A percentile compares a stretch with the other conserved stretches of the same genome.
Conservation (phyloP, 2,329 filamentous ascomycete genomes). For the Biscogniauxia mediterranea region DNA sequence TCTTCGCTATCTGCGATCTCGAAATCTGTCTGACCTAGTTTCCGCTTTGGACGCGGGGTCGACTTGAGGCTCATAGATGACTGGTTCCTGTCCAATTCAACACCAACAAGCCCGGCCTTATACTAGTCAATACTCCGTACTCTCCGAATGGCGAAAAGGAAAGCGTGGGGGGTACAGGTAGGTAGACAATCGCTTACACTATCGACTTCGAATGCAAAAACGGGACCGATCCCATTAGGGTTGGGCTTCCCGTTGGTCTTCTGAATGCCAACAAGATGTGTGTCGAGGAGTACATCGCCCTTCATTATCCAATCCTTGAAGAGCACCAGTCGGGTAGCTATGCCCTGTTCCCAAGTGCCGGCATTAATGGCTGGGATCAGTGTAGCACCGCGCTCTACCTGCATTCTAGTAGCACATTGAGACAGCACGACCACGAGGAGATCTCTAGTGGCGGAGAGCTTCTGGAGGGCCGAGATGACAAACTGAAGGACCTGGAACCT, state of each 20-base stretch:
- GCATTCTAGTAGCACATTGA: constrained; percentile 80
- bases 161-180: constrained; percentile 3
- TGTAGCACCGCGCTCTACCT: constrained; percentile 62
- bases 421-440: constrained; percentile 74
- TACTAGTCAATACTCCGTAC: constrained; percentile 14
- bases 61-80: constrained; percentile 33
- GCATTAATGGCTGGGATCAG: constrained; percentile 74
- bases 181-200: constrained; percentile 36
- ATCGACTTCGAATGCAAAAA: constrained; percentile 50
- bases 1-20: constrained; percentile 62
- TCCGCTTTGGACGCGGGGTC: constrained; percentile 56
- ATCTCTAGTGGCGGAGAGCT: constrained; percentile 69
- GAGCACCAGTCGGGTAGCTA: constrained; percentile 71
- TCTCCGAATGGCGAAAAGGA: neutral
- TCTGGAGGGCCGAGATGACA: constrained; percentile 70
- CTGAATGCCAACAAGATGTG: constrained; percentile 62
- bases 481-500: constrained; percentile 55
- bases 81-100: constrained; percentile 41
- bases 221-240: constrained; percentile 39
- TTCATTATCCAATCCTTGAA: constrained; percentile 73
- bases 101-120: constrained; percentile 44
- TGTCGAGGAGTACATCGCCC: constrained; percentile 43
- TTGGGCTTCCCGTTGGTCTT: constrained; percentile 58
- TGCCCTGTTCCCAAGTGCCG: constrained; percentile 74
- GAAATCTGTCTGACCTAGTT: constrained; percentile 59